Conservation (phyloP, 805 yeast genomes). For the Candida wancherniae region DNA sequence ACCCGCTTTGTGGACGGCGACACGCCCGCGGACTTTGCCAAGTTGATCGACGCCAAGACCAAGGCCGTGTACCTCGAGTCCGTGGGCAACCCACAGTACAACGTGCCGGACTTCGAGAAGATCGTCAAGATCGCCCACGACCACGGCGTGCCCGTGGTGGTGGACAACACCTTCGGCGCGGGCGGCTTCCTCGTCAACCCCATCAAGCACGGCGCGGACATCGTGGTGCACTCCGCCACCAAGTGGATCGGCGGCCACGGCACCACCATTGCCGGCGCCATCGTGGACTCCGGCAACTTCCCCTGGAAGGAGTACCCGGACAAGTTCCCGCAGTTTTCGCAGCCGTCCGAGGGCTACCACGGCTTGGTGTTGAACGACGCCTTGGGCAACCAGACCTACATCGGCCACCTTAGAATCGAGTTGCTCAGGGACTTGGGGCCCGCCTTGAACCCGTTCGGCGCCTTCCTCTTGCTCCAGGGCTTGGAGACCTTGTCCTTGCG, state of each 20-base stretch:
- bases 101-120: slow-evolving; percentile 84
- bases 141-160: slow-evolving; percentile 84
- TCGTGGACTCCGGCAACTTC: slow-evolving; percentile 88
- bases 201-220: slow-evolving; percentile 84
- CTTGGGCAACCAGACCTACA: slow-evolving; percentile 74
- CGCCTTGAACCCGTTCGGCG: slow-evolving; percentile 77
- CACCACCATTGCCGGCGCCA: slow-evolving; percentile 87
- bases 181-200: slow-evolving; percentile 89
- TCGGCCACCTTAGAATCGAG: slow-evolving; percentile 77
- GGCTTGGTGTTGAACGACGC: slow-evolving; percentile 81
- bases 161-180: slow-evolving; percentile 95
- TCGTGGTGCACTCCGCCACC: slow-evolving; percentile 90
- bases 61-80: slow-evolving; percentile 87
- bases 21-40: slow-evolving; percentile 65
- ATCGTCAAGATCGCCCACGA: slow-evolving; percentile 75
- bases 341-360: slow-evolving; percentile 92
- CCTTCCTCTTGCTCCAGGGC: slow-evolving; percentile 86
- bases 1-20: slow-evolving; percentile 84
- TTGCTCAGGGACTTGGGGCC: slow-evolving; percentile 92
- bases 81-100: slow-evolving; percentile 89
- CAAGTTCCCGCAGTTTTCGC: slow-evolving; percentile 84
- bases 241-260: slow-evolving; percentile 99
- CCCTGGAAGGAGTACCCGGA: slow-evolving; percentile 84
- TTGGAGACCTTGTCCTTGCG: slow-evolving; percentile 90
- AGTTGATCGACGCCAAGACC: slow-evolving; percentile 74